Evolutionary conservation across 2,329 filamentous ascomycete species (phyloP).

Genomic region (Epichloe sibirici): DNA sequence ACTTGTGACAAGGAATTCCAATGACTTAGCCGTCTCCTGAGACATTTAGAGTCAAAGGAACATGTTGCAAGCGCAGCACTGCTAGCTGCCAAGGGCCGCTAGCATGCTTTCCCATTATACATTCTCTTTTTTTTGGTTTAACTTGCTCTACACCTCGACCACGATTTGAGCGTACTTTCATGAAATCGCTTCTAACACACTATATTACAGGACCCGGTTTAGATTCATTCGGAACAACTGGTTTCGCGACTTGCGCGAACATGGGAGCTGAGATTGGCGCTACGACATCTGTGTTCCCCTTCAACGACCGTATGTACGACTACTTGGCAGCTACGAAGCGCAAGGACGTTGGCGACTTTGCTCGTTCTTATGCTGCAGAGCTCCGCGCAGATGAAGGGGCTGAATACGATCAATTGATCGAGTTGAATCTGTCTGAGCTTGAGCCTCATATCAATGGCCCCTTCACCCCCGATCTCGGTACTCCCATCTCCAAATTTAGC

Average conservation of each 20-base stretch:
- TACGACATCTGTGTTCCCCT: slow-evolving; percentile 92
- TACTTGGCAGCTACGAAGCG: slow-evolving; percentile 91
- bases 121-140: too few relatives aligned
- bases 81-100: too few relatives aligned
- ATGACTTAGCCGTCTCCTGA: too few relatives aligned
- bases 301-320: slow-evolving; percentile 96
- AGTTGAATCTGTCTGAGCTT: slow-evolving; percentile 88
- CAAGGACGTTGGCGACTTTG: slow-evolving; percentile 78
- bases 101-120: too few relatives aligned
- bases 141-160: too few relatives aligned
- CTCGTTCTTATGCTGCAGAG: slow-evolving; percentile 71
- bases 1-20: too few relatives aligned
- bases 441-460: slow-evolving; percentile 98
- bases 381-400: slow-evolving; percentile 80
- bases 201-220: slow-evolving; percentile 33
- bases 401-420: slow-evolving; percentile 91
- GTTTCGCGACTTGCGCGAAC: slow-evolving; percentile 67
- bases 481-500: slow-evolving; percentile 95
- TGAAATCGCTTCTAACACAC: too few relatives aligned
- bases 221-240: slow-evolving; percentile 37
- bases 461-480: slow-evolving; percentile 96
- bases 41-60: too few relatives aligned
- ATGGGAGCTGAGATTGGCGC: slow-evolving; percentile 68
- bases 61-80: too few relatives aligned
- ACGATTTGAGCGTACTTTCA: too few relatives aligned